phyloP scores from a whole-genome alignment of 495 filamentous ascomycete species.

The Gamarada debralockiae region DNA sequence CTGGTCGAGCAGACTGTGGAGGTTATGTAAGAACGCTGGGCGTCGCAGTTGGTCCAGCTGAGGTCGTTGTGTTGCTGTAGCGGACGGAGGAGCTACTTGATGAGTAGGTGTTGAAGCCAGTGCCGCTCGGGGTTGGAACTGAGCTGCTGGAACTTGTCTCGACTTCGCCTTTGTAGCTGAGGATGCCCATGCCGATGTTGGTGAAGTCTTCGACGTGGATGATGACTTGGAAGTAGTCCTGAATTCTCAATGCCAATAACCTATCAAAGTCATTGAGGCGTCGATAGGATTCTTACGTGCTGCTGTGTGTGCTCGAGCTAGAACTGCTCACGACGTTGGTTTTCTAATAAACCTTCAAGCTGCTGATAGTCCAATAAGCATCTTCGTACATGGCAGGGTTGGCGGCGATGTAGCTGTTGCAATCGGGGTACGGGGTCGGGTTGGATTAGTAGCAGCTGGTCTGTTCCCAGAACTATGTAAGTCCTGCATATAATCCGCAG shows the following conservation, averaged over 20 bases:
- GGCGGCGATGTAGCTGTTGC: constrained; percentile 54
- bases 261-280: neutral
- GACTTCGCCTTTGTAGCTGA: neutral
- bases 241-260: too few relatives aligned
- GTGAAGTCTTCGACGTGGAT: neutral
- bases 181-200: too few relatives aligned
- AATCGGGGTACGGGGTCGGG: constrained; percentile 37
- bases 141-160: constrained; percentile 4
- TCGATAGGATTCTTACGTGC: neutral
- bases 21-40: constrained; percentile 16
- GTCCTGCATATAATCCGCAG: constrained; percentile 58
- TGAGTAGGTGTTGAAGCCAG: neutral
- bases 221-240: neutral
- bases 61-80: neutral
- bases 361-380: constrained; percentile 67
- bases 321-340: neutral
- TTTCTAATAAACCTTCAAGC: constrained; percentile 49
- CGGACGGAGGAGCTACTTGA: constrained; percentile 1
- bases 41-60: neutral
- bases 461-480: constrained; percentile 1
- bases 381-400: constrained; percentile 51
- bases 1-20: constrained; percentile 48
- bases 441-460: constrained; percentile 29
- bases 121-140: neutral
- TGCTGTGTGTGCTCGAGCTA: neutral